These are phyloP conservation scores for Curvularia verruculosa DNA, from an alignment of 2,329 filamentous ascomycete genomes.

Conservation along the genomic window DNA sequence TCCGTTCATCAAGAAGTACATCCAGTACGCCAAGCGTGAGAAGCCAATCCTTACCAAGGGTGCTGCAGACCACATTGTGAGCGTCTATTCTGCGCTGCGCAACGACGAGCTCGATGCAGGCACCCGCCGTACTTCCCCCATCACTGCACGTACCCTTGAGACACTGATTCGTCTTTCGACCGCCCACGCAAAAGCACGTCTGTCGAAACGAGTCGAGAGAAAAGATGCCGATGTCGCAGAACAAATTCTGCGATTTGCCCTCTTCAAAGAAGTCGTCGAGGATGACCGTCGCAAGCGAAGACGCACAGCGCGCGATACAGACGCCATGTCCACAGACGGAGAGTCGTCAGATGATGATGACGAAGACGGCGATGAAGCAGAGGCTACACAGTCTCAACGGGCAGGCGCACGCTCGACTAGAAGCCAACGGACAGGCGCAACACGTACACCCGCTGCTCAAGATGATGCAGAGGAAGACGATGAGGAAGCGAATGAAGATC, in stretches of 20 bases:
- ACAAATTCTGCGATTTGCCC: constrained; percentile 85
- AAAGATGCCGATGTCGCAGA: constrained; percentile 88
- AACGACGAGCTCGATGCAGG: constrained; percentile 97
- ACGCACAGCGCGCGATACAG: constrained; percentile 69
- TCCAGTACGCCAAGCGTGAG: constrained; percentile 94
- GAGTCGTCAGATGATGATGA: constrained; percentile 66
- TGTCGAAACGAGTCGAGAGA: constrained; percentile 88
- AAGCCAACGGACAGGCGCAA: constrained; percentile 34
- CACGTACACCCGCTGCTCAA: constrained; percentile 44
- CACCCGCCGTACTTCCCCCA: constrained; percentile 88
- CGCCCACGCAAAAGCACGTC: constrained; percentile 88
- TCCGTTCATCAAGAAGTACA: constrained; percentile 99
- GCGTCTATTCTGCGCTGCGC: constrained; percentile 87
- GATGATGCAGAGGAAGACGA: constrained; percentile 57
- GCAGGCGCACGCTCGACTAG: constrained; percentile 49
- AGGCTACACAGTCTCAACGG: constrained; percentile 40
- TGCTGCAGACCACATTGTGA: constrained; percentile 87
- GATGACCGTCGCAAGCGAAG: constrained; percentile 82
- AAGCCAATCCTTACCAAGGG: constrained; percentile 90
- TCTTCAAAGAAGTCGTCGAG: constrained; percentile 93
- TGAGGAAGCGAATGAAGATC: constrained; percentile 60
- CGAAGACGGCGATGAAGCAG: constrained; percentile 60
- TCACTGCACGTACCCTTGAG: constrained; percentile 96
- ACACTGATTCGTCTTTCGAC: constrained; percentile 98
- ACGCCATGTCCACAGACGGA: constrained; percentile 61